phyloP scores from a whole-genome alignment of 805 yeast genomes.

The Candida berthetii region DNA sequence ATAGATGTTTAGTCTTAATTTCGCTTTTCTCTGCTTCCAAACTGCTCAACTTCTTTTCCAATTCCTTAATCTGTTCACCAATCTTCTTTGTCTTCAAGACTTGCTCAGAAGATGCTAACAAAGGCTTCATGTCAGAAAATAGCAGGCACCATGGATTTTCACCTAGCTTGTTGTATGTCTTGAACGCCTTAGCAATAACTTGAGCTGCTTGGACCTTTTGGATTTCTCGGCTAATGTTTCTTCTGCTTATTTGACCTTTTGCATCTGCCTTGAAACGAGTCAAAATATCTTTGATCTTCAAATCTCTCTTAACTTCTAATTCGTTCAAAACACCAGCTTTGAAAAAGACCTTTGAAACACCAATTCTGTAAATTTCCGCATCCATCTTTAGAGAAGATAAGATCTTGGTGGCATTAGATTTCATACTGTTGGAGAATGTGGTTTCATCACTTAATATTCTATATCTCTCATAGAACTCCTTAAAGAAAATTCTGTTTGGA shows the following conservation, averaged over 20 bases:
- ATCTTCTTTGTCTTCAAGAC: conserved; percentile 51
- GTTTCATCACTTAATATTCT: conserved; percentile 53
- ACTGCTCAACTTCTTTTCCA: conserved; percentile 40
- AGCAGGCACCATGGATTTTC: conserved; percentile 77
- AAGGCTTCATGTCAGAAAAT: conserved; percentile 66
- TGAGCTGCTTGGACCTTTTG: conserved; percentile 64
- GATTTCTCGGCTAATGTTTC: conserved; percentile 38
- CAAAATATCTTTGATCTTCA: conserved; percentile 46
- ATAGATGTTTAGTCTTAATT: conserved; percentile 20
- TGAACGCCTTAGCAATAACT: conserved; percentile 57
- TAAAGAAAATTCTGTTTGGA: conserved; percentile 85
- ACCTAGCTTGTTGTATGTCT: conserved; percentile 38
- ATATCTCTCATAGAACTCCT: conserved; percentile 74
- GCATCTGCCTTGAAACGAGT: conserved; percentile 57
- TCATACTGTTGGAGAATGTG: conserved; percentile 39
- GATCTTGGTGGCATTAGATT: conserved; percentile 64
- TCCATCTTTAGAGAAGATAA: conserved; percentile 60
- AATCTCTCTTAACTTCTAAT: conserved; percentile 74
- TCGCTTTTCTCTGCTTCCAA: conserved; percentile 23
- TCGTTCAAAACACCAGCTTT: conserved; percentile 95
- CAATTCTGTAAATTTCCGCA: conserved; percentile 80
- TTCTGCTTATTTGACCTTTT: conserved; percentile 61
- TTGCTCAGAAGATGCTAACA: conserved; percentile 58
- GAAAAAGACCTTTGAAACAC: conserved; percentile 89
- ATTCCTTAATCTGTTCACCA: conserved; percentile 45